Conservation (phyloP, 768 basidiomycete genomes). For the Pholiota microspora region DNA sequence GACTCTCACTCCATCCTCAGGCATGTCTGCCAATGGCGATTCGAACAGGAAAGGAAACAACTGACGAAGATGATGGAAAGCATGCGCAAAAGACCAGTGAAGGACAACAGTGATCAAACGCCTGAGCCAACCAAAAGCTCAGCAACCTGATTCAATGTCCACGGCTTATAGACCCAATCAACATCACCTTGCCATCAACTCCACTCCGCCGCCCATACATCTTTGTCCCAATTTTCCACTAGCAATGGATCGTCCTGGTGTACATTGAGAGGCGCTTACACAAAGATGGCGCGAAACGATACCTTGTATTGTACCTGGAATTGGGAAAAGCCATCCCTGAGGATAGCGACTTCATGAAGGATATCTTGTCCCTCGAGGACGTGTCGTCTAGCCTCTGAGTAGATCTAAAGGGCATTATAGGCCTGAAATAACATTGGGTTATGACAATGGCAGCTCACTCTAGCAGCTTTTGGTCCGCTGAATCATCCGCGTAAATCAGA, state of each 20-base stretch:
- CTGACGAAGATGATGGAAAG: conserved; percentile 58
- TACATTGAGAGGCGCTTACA: background rate
- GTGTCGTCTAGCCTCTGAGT: conserved; percentile 58
- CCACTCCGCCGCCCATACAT: conserved; percentile 52
- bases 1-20: conserved; percentile 28
- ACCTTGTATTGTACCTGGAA: conserved; percentile 75
- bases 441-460: conserved; percentile 39
- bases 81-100: conserved; percentile 55
- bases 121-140: background rate
- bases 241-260: conserved; percentile 60
- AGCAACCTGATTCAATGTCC: background rate
- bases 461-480: conserved; percentile 78
- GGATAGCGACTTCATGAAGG: conserved; percentile 57
- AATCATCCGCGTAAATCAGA: background rate
- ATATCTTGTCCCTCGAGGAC: conserved; percentile 41
- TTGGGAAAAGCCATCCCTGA: conserved; percentile 68
- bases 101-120: conserved; percentile 25
- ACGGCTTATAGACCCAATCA: background rate
- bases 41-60: conserved; percentile 51
- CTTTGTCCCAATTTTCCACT: conserved; percentile 75
- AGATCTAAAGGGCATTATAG: conserved; percentile 46
- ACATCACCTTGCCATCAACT: conserved; percentile 10
- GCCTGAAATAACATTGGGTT: background rate
- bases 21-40: conserved; percentile 61
- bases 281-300: conserved; percentile 2